Evolutionary conservation across 768 basidiomycete species (phyloP), one percentile per base, ranked within the genome.

Genomic region (Gelatoporia subvermispora): DNA sequence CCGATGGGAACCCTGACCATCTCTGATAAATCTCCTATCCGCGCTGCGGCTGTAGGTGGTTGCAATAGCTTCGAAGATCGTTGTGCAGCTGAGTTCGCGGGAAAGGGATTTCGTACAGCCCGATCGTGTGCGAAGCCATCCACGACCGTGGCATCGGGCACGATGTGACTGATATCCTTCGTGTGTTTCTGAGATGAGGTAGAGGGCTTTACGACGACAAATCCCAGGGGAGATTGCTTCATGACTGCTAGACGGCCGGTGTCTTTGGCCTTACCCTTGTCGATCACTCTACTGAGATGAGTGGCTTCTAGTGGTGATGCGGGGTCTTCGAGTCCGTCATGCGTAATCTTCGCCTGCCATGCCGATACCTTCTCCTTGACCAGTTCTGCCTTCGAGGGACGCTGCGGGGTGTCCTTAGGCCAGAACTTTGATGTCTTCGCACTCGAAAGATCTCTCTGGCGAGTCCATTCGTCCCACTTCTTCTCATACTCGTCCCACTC

Each of bases 401-500:
- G 35, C 13, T n/a, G 4, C 43, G 22, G 46, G 39, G 18, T 34
- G n/a, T 37, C 39, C 11, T 11, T 7, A 35, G 36, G 36, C 52
- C 51, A 63, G 34, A 57, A 63, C 45, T 59, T 63, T 4, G 57
- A 59, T 21, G 48, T 24, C 43, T 35, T 8, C 25, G 28, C 31
- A 41, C 24, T 15, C 17, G 25, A 8, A 22, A n/a, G 10, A 22
- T 18, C 11, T 40, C 37, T n/a, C 39, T 51, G 22, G 53, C 48
- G 5, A 41, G 58, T 10, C 31, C 20, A 24, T 20, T 53, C 60
- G 41, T 57, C 49, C 60, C 67, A 67, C 49, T 51, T 65, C 49
- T 50, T 63, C 60, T 79, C 77, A 68, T 70, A 75, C 21, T 68
- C 68, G 13, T 65, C 51, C 77, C 79, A 79, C 31, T 74, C 72